Evolutionary conservation across 768 basidiomycete genomes (phyloP).

Genomic region (Mycena albidolilacea): DNA sequence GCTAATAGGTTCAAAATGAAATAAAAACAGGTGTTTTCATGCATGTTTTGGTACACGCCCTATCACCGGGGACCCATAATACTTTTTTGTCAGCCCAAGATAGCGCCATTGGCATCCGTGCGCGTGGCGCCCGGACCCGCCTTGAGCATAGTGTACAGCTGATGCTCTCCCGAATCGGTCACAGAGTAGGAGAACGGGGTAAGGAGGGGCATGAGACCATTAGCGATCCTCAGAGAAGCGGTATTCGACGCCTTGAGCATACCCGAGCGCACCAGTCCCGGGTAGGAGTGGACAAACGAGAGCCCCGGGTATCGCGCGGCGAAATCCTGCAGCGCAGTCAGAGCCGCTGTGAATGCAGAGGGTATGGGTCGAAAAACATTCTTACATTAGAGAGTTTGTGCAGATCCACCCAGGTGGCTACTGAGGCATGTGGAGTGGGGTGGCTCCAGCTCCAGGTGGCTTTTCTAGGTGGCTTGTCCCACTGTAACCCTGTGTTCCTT

Average conservation of each 20-base stretch:
- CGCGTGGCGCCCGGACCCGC: constrained; percentile 17
- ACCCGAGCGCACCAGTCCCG: constrained; percentile 32
- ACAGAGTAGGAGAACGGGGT: constrained; percentile 7
- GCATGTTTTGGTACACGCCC: too few species aligned
- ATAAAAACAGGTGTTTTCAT: too few species aligned
- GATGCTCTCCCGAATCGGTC: constrained; percentile 18
- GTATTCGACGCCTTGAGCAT: constrained; percentile 8
- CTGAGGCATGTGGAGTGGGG: too few species aligned
- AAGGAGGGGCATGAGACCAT: background rate
- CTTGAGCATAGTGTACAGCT: constrained; percentile 20
- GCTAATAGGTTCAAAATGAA: too few species aligned
- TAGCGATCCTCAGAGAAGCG: background rate
- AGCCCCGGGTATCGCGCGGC: constrained; percentile 48
- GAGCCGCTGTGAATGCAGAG: background rate
- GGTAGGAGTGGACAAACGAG: constrained; percentile 54
- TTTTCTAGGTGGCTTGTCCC: too few species aligned
- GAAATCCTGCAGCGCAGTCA: constrained; percentile 46
- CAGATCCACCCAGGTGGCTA: too few species aligned
- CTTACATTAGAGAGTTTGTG: too few species aligned
- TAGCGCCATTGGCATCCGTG: constrained; percentile 2
- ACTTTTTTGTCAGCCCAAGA: constrained; percentile 4
- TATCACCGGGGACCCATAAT: constrained; percentile 6
- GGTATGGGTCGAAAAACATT: background rate
- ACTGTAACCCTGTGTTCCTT: too few species aligned
- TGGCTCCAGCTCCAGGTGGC: too few species aligned